Conservation (phyloP, 768 basidiomycete species). For the Auricularia heimuer region DNA sequence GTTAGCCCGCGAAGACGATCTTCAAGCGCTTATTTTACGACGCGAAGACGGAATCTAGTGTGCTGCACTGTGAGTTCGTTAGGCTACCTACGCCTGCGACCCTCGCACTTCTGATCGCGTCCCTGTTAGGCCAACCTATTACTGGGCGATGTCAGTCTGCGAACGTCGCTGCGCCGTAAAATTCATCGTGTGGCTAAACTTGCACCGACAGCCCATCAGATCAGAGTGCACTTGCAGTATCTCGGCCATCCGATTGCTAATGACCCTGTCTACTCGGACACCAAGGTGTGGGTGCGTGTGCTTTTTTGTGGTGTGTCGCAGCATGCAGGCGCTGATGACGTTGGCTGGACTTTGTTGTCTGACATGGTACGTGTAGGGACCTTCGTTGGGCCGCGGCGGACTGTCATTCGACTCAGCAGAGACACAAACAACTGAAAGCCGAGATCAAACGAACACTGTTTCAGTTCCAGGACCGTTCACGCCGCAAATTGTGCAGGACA, state of each 20-base stretch:
- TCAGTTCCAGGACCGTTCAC: neutral
- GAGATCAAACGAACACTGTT: neutral
- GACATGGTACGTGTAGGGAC: constrained; percentile 37
- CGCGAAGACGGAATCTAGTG: constrained; percentile 65
- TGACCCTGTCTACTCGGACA: constrained; percentile 85
- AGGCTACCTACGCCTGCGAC: too few species aligned
- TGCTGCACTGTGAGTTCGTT: constrained; percentile 58
- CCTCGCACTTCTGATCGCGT: neutral
- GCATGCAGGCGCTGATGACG: neutral
- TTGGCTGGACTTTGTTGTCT: neutral
- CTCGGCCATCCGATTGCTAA: constrained; percentile 92
- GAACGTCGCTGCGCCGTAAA: neutral
- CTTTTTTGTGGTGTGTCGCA: neutral
- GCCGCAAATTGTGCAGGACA: neutral
- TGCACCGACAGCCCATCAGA: constrained; percentile 71
- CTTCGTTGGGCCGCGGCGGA: constrained; percentile 65
- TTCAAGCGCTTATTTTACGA: constrained; percentile 83
- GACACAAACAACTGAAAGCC: neutral
- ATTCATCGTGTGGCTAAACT: neutral
- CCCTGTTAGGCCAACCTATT: constrained; percentile 58
- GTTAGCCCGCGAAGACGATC: constrained; percentile 75
- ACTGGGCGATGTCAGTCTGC: constrained; percentile 79
- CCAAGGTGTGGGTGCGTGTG: constrained; percentile 59
- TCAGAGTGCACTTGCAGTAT: constrained; percentile 92
- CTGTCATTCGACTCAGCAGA: constrained; percentile 30